Conservation (phyloP, 108 stramenopile species). For the Cyclotella sp. region DNA sequence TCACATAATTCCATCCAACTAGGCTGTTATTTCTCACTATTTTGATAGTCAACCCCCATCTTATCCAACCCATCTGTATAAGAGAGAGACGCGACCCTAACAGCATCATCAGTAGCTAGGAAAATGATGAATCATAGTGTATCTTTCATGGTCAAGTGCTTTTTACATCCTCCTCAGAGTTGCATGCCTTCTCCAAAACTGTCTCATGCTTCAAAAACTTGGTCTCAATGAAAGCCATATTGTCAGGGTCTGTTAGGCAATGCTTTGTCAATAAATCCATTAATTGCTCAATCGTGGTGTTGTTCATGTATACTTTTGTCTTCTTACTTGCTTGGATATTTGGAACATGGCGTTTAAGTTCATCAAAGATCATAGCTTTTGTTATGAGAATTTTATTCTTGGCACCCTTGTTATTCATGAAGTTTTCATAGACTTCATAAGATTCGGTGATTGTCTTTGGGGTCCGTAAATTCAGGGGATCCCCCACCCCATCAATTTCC, state of each 20-base stretch:
- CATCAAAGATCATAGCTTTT: not conserved
- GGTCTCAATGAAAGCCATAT: not conserved
- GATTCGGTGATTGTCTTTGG: not conserved
- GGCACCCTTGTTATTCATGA: constrained; percentile 2
- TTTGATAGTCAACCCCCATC: no score
- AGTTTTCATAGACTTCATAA: not conserved
- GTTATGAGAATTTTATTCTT: not conserved
- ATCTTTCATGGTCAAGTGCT: no score
- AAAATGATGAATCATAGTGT: no score
- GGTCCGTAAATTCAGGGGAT: not conserved
- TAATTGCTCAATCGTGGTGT: not conserved
- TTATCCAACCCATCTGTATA: no score
- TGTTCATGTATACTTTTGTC: not conserved
- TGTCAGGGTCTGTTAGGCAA: not conserved
- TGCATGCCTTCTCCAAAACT: not conserved
- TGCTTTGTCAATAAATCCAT: not conserved
- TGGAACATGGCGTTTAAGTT: not conserved
- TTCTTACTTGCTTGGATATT: not conserved
- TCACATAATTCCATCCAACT: no score
- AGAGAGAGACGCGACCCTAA: no score
- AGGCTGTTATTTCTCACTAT: no score
- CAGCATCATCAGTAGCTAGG: no score
- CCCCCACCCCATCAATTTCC: not conserved
- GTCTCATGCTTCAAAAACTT: not conserved
- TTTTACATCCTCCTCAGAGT: not conserved